phyloP scores from a whole-genome alignment of 1,284 basidiomycete genomes.

The Papiliotrema fonsecae region DNA sequence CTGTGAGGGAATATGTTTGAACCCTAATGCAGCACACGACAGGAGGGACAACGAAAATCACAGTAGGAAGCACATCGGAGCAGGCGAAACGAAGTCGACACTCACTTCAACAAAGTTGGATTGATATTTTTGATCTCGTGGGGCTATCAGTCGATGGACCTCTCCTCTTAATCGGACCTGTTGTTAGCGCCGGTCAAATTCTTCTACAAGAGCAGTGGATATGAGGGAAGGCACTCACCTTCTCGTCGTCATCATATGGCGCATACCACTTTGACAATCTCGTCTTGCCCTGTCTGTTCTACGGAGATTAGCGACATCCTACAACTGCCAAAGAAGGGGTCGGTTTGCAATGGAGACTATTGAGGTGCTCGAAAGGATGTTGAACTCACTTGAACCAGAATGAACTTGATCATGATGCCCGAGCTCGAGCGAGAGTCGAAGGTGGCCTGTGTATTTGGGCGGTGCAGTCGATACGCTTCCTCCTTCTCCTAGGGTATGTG shows the following conservation, averaged over 20 bases:
- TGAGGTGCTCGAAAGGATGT: no score
- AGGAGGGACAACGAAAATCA: background rate
- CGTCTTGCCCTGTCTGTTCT: conserved; percentile 98
- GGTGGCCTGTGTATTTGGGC: no score
- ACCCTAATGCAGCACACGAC: no score
- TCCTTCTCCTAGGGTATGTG: no score
- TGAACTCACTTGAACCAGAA: conserved; percentile 71
- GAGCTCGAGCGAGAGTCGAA: no score
- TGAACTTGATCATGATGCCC: conserved; percentile 76
- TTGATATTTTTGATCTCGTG: conserved; percentile 98
- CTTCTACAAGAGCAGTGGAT: background rate
- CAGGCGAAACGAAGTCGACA: conserved; percentile 1
- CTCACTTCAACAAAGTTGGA: conserved; percentile 97
- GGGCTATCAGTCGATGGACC: conserved; percentile 90
- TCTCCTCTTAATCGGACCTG: conserved; percentile 88
- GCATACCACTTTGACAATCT: conserved; percentile 96
- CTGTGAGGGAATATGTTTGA: no score
- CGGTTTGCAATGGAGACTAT: no score
- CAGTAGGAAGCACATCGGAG: background rate
- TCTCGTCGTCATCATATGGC: conserved; percentile 92
- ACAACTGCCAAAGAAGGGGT: no score
- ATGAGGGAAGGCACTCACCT: conserved; percentile 54
- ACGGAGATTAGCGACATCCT: conserved; percentile 6
- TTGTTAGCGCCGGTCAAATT: background rate
- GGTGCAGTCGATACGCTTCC: no score